Percentiles rank a stretch among this genome's conserved stretches.
These are phyloP conservation scores for Ogataea henricii DNA, from an alignment of 805 yeast species.

Conservation along the genomic window DNA sequence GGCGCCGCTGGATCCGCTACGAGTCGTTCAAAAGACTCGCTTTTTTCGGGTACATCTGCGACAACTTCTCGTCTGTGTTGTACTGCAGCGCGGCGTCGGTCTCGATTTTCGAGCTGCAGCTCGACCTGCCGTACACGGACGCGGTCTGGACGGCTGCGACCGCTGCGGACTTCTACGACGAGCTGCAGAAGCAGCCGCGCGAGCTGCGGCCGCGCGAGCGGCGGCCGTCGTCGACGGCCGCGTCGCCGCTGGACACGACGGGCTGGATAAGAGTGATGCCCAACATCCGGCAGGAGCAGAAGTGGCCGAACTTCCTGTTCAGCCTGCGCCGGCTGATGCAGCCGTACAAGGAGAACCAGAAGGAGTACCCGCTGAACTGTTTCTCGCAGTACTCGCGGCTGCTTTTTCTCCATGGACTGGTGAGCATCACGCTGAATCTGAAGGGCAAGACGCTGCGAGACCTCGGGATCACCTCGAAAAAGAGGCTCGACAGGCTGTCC, in stretches of 20 bases:
- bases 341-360: slow-evolving; percentile 32
- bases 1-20: slow-evolving; percentile 49
- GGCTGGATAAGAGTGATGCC: slow-evolving; percentile 22
- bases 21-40: slow-evolving; percentile 47
- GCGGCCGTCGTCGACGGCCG: slow-evolving; percentile 18
- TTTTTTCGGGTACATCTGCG: slow-evolving; percentile 44
- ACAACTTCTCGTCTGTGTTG: slow-evolving; percentile 42
- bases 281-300: slow-evolving; percentile 32
- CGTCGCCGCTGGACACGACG: slow-evolving; percentile 2
- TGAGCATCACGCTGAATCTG: slow-evolving; percentile 17
- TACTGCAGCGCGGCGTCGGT: slow-evolving; percentile 36
- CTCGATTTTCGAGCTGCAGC: slow-evolving; percentile 44
- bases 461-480: slow-evolving; percentile 38
- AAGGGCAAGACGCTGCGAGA: slow-evolving; percentile 30
- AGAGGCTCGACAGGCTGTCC: slow-evolving; percentile 32
- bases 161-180: slow-evolving; percentile 25
- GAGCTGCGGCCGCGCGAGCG: slow-evolving; percentile 12
- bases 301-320: slow-evolving; percentile 42
- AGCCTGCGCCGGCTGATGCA: slow-evolving; percentile 36
- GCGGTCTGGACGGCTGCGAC: slow-evolving; percentile 43
- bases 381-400: slow-evolving; percentile 40
- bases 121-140: slow-evolving; percentile 49
- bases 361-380: slow-evolving; percentile 38
- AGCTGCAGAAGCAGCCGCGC: slow-evolving; percentile 32
- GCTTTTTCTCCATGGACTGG: slow-evolving; percentile 40